Conservation (phyloP, 768 basidiomycete genomes). For the Suillus weaverae region DNA sequence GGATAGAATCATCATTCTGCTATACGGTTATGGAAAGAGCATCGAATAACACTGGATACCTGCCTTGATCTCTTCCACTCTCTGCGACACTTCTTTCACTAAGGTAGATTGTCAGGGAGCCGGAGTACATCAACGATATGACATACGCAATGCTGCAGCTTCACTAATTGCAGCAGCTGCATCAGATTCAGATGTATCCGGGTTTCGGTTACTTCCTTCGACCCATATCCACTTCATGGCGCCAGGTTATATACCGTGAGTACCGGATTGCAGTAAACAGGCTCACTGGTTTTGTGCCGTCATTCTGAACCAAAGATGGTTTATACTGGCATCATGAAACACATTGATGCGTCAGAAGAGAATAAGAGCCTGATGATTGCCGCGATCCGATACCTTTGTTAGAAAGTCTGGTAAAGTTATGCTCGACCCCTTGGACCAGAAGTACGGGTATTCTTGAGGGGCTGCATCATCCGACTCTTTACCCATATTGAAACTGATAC, state of each 20-base stretch:
- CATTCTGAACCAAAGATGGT: slow-evolving; percentile 77
- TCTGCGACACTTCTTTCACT: slow-evolving; percentile 61
- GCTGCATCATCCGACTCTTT: slow-evolving; percentile 39
- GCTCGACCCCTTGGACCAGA: slow-evolving; percentile 47
- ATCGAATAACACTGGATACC: not conserved
- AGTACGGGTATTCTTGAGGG: slow-evolving; percentile 47
- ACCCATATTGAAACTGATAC: not conserved
- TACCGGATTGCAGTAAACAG: not conserved
- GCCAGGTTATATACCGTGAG: not conserved
- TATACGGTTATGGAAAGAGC: slow-evolving; percentile 6
- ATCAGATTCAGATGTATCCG: slow-evolving; percentile 11
- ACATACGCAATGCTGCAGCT: slow-evolving; percentile 44
- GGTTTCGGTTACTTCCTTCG: slow-evolving; percentile 15
- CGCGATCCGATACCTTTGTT: slow-evolving; percentile 42
- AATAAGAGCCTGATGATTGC: not conserved
- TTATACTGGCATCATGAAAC: slow-evolving; percentile 47
- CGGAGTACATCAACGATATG: slow-evolving; percentile 6
- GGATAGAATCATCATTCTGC: slow-evolving; percentile 67
- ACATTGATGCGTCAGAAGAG: slow-evolving; percentile 6
- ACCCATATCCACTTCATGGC: slow-evolving; percentile 69
- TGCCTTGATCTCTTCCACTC: slow-evolving; percentile 63
- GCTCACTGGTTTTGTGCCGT: slow-evolving; percentile 71
- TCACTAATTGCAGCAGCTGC: slow-evolving; percentile 42
- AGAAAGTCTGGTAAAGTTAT: slow-evolving; percentile 53
- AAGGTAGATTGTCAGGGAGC: not conserved